Conservation (phyloP, 345 rosid genomes). For the Atalantia buxifolia region DNA sequence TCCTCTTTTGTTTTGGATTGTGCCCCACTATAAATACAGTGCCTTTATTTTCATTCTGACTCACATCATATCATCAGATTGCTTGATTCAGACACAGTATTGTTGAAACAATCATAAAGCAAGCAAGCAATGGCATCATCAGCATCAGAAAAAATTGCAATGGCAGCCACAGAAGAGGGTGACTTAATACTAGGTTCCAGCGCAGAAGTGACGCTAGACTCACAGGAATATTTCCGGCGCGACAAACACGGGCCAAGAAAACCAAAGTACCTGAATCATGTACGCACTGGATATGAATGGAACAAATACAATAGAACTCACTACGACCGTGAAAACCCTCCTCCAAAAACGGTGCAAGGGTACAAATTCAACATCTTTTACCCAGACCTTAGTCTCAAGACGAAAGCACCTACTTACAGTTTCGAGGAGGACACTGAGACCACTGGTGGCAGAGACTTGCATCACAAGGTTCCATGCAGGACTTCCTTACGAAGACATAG, state of each 20-base stretch:
- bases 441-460: conserved; percentile 63
- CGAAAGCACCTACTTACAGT: conserved; percentile 68
- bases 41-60: too few relatives aligned
- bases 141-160: too few relatives aligned
- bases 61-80: too few relatives aligned
- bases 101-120: too few relatives aligned
- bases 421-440: conserved; percentile 73
- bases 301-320: conserved; percentile 92
- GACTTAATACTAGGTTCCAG: too few relatives aligned
- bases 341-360: conserved; percentile 91
- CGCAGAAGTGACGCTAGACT: too few relatives aligned
- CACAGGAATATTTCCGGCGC: conserved; percentile 41
- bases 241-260: conserved; percentile 94
- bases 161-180: too few relatives aligned
- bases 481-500: conserved; percentile 93
- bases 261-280: conserved; percentile 89
- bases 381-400: conserved; percentile 83
- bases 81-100: too few relatives aligned
- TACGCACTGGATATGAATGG: conserved; percentile 98
- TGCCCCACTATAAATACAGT: too few relatives aligned
- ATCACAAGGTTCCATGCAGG: conserved; percentile 90
- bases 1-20: too few relatives aligned
- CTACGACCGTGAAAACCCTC: conserved; percentile 94
- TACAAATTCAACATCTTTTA: conserved; percentile 94
- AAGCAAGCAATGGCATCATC: too few relatives aligned